Evolutionary conservation across 2,329 filamentous ascomycete species (phyloP).

Genomic region (Phyllosticta citrichinensis): DNA sequence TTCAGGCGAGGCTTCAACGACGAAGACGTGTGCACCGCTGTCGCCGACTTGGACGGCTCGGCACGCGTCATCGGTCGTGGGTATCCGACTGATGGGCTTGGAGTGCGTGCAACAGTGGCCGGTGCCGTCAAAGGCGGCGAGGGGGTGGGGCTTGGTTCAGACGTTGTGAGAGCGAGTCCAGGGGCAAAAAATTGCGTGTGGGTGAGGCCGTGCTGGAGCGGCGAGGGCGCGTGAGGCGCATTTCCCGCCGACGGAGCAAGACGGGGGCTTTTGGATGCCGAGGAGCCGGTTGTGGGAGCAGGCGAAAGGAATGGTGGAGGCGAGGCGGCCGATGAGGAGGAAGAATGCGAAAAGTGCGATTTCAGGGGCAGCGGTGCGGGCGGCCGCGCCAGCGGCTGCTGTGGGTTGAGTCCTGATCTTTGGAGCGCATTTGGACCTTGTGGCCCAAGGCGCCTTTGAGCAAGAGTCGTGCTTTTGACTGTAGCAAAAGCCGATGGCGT

Average conservation of each 20-base stretch:
- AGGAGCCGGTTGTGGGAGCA: background rate
- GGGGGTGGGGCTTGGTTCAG: background rate
- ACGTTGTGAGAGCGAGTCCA: background rate
- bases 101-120: background rate
- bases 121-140: background rate
- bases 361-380: conserved; percentile 17
- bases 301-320: background rate
- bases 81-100: background rate
- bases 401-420: background rate
- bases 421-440: background rate
- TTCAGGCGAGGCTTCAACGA: background rate
- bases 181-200: background rate
- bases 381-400: conserved; percentile 12
- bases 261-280: background rate
- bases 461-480: background rate
- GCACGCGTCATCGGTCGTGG: background rate
- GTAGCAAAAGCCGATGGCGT: background rate
- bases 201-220: background rate
- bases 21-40: background rate
- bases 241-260: conserved; percentile 4
- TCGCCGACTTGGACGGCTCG: background rate
- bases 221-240: background rate
- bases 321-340: background rate
- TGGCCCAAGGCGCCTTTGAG: background rate
- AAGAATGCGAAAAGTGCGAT: background rate